Evolutionary conservation across 257 asterid species (phyloP), one percentile per base, ranked within the genome.

Genomic region (Primulina eburnea): DNA sequence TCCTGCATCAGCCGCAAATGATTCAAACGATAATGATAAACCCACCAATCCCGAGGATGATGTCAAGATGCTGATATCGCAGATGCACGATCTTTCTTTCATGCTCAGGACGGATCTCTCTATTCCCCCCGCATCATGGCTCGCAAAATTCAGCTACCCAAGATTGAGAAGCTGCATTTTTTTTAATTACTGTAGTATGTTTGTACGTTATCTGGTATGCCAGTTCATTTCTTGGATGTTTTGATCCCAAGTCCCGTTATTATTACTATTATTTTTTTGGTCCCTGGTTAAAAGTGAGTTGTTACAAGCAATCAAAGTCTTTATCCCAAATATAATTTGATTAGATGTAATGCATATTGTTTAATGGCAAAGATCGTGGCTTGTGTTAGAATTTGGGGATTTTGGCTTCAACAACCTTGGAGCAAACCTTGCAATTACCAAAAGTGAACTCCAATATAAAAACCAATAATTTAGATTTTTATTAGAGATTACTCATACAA

Each of bases 71-170:
- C 79, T 83, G 58, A 78, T 80, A 40, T 83, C 85, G 30, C 83
- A 83, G 73, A 76, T 78, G 81, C 83, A 81, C 4, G 83, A 83
- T 70, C 85, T 83, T 66, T 75, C 83, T 55, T 73, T 78, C 75
- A 80, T 78, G 85, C 80, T 80, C 28, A 80, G 70, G 57, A 71
- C 77, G 8, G 65, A 71, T 37, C 82, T 80, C 50, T 65, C 65
- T 38, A 61, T 80, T 70, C 85, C 82, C 29, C 67, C 77, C 1
- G 26, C 21, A 56, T 66, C 79, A 56, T n/a, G 70, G 76, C 11
- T 56, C 71, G 33, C 75, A 18, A 14, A 75, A 64, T 29, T 63
- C 76, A 28, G 62, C 73, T 18, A 8, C 26, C 3, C 57, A 66
- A 62, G 73, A 75, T 65, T 78, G 81, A 76, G 72, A 78, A 72